Base-by-base conservation (phyloP, 1,284 basidiomycete species). In the Austroboletus sp. region DNA sequence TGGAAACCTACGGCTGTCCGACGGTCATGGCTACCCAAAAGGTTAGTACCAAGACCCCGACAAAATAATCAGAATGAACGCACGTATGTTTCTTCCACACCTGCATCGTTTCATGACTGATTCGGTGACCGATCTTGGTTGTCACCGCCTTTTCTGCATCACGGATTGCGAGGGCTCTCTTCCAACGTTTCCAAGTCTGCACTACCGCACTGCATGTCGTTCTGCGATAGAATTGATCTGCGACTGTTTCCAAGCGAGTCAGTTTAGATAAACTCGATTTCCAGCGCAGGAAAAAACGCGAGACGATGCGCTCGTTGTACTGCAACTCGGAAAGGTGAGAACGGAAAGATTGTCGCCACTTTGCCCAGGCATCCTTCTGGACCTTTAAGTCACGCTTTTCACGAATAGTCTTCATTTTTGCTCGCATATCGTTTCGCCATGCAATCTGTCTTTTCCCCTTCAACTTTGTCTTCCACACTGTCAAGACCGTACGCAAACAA, bases 401-500 rank as follows among this genome's bases (percentile, higher is more conserved):
- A 40, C 75, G 78, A 33, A 82, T 65, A 15, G 62, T 60, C 55
- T 78, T 81, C 78, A 85, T 82, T 50, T 75, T 80, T 40, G 66
- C 56, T 17, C 85, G 79, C 80, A 86, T 84, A 33, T 75, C 76
- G 27, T 74, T 66, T 21, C 82, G 72, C 82, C 84, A 84, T 40
- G 71, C 66, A 5, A 67, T 52, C 52, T 80, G 78, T 50, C 71
- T 68, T 54, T 70, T 76, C 53, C 74, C 69, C 50, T 71, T 74
- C 1, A 75, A 55, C 50, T 67, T 76, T 23, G 53, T 51, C 47
- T 69, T 72, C 83, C 83, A 86, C 4, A 63, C 44, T 4, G 55
- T 48, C 38, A 84, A 54, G 9, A 66, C 64, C 9, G 55, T 53
- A 43, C 66, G 73, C 36, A 79, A 58, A 42, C 62, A 63, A 19